Conservation (phyloP, 352 stramenopile genomes). For the Pythium periplocum region DNA sequence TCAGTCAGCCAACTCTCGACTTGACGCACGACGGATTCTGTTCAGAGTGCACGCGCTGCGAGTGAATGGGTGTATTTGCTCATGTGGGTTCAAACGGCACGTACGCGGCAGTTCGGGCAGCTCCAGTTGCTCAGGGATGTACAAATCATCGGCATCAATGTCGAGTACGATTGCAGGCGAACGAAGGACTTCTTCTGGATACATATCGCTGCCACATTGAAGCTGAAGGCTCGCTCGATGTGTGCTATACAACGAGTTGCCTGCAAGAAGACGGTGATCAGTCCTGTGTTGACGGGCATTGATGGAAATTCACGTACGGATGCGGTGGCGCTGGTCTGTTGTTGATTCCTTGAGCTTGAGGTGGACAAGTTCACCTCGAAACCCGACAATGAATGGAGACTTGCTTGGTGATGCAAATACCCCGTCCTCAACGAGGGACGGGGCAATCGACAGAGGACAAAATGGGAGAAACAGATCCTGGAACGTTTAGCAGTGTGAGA, state of each 20-base stretch:
- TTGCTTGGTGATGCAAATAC: slow-evolving; percentile 25
- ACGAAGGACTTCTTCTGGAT: too few species aligned
- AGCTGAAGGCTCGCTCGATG: slow-evolving; percentile 47
- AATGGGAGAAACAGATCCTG: slow-evolving; percentile 56
- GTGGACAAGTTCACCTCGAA: slow-evolving; percentile 38
- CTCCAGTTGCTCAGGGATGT: slow-evolving; percentile 55
- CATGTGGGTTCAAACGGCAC: slow-evolving; percentile 6
- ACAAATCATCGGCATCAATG: slow-evolving; percentile 65
- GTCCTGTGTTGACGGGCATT: not conserved
- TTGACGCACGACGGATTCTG: slow-evolving; percentile 47
- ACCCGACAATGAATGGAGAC: slow-evolving; percentile 45
- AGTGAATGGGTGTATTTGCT: too few species aligned
- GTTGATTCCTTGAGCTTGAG: slow-evolving; percentile 41
- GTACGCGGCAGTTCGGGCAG: slow-evolving; percentile 63
- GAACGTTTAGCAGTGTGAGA: not conserved
- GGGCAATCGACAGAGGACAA: slow-evolving; percentile 34
- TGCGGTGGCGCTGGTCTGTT: slow-evolving; percentile 47
- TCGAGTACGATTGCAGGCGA: slow-evolving; percentile 34
- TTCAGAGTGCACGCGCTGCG: too few species aligned
- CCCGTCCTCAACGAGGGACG: slow-evolving; percentile 22
- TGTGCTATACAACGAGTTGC: slow-evolving; percentile 66
- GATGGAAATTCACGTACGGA: slow-evolving; percentile 32
- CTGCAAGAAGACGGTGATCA: slow-evolving; percentile 17
- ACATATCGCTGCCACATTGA: not conserved
- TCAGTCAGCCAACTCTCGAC: slow-evolving; percentile 40